Conservation (phyloP, 345 rosid genomes). For the Salix brachista region DNA sequence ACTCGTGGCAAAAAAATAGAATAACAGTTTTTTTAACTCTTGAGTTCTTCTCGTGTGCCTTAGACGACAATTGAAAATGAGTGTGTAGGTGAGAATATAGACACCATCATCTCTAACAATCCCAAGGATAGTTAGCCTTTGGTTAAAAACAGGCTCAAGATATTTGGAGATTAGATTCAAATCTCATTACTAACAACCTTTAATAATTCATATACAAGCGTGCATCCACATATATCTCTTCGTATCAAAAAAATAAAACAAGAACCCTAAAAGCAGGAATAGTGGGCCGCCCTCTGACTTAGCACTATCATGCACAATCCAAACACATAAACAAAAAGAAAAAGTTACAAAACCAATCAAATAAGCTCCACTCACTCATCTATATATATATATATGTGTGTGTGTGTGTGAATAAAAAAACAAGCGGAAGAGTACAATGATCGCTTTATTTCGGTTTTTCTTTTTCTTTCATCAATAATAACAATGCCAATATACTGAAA, state of each 20-base stretch:
- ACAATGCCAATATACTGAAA: neutral
- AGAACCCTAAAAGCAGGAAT: slow-evolving; percentile 39
- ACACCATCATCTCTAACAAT: neutral
- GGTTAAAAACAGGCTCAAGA: neutral
- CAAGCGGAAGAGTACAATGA: slow-evolving; percentile 16
- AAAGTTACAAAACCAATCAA: slow-evolving; percentile 19
- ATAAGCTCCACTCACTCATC: slow-evolving; percentile 32
- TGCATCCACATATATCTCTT: neutral
- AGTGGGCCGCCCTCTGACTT: slow-evolving; percentile 40
- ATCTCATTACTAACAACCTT: neutral
- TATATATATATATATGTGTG: neutral
- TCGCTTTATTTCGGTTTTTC: slow-evolving; percentile 1
- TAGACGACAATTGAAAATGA: neutral
- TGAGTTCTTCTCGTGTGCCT: neutral
- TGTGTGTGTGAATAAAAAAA: slow-evolving; percentile 14
- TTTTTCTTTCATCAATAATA: slow-evolving; percentile 5
- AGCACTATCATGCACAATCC: slow-evolving; percentile 29
- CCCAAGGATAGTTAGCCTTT: neutral
- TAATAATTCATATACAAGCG: neutral
- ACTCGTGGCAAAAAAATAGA: neutral
- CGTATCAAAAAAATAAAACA: neutral
- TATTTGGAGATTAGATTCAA: neutral
- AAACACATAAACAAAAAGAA: slow-evolving; percentile 23
- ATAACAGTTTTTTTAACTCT: neutral
- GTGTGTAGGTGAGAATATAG: neutral